phyloP scores from a whole-genome alignment of 2,329 filamentous ascomycete genomes.

The Alternaria metachromatica region DNA sequence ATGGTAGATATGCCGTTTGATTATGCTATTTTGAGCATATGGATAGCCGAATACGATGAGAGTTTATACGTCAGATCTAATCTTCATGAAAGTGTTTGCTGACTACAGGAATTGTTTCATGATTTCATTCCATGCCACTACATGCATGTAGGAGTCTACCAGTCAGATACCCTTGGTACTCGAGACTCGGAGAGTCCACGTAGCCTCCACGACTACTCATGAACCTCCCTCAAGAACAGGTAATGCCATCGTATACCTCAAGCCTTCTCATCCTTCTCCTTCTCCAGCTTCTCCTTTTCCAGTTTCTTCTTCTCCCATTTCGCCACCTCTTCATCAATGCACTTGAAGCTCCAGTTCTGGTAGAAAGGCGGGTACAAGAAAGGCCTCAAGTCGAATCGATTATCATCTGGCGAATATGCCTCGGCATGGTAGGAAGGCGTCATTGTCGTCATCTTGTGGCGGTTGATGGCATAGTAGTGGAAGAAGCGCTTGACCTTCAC shows the following conservation, averaged over 20 bases:
- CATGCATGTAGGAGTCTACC: neutral
- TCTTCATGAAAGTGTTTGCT: neutral
- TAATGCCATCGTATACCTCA: neutral
- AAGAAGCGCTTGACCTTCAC: conserved; percentile 55
- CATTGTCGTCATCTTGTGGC: conserved; percentile 36
- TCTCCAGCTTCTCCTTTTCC: conserved; percentile 13
- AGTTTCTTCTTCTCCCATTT: conserved; percentile 31
- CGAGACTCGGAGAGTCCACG: neutral
- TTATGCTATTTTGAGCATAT: neutral
- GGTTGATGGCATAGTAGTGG: conserved; percentile 33
- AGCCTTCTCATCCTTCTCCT: conserved; percentile 9
- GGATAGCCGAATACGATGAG: neutral
- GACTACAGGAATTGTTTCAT: neutral
- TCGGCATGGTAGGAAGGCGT: conserved; percentile 45
- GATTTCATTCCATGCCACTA: neutral
- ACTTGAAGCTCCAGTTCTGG: conserved; percentile 46
- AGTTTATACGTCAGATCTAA: neutral
- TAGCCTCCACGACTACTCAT: neutral
- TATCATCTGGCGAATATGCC: conserved; percentile 64
- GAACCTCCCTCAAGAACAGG: neutral
- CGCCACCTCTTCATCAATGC: conserved; percentile 46
- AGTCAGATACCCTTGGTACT: neutral
- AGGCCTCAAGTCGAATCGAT: conserved; percentile 60
- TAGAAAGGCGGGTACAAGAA: conserved; percentile 54
- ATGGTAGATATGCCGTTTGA: neutral